Evolutionary conservation across 495 filamentous ascomycete species (phyloP).

Genomic region (Cercophora scortea): DNA sequence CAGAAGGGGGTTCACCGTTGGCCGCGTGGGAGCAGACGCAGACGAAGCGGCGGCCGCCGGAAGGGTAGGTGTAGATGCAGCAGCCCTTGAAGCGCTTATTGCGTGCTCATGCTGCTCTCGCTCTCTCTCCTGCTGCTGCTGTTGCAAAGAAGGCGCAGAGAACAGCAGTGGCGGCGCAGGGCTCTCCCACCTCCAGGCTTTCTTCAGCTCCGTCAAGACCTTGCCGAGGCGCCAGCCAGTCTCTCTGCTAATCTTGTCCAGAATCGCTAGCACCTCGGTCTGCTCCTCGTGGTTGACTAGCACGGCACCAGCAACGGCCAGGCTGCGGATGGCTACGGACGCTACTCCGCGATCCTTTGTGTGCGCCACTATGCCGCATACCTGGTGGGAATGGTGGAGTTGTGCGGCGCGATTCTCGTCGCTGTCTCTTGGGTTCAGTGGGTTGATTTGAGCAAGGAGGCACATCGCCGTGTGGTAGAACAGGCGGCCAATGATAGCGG

Average conservation of each 20-base stretch:
- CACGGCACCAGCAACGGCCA: slow-evolving; percentile 72
- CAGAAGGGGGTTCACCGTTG: slow-evolving; percentile 55
- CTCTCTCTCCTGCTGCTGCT: slow-evolving; percentile 2
- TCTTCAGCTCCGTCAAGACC: slow-evolving; percentile 59
- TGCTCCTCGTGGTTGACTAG: slow-evolving; percentile 64
- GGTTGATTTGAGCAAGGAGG: slow-evolving; percentile 74
- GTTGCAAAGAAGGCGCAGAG: neutral
- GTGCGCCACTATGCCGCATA: slow-evolving; percentile 84
- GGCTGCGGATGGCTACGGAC: slow-evolving; percentile 65
- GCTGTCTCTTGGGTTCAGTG: slow-evolving; percentile 40
- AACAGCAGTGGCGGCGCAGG: slow-evolving; percentile 10
- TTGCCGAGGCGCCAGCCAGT: slow-evolving; percentile 71
- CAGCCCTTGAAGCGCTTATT: neutral
- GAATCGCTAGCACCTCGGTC: slow-evolving; percentile 71
- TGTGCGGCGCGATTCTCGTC: slow-evolving; percentile 64
- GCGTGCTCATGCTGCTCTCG: neutral
- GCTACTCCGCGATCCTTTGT: slow-evolving; percentile 73
- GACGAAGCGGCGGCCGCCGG: neutral
- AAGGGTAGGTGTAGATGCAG: no score
- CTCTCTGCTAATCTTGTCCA: slow-evolving; percentile 65
- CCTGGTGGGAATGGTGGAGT: slow-evolving; percentile 64
- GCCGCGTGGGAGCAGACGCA: slow-evolving; percentile 30
- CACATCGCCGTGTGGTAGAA: slow-evolving; percentile 85
- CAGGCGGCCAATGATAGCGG: slow-evolving; percentile 73
- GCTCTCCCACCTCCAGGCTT: slow-evolving; percentile 65